Base-by-base conservation (phyloP, 1,284 basidiomycete genomes). In the Papiliotrema terrestris region DNA sequence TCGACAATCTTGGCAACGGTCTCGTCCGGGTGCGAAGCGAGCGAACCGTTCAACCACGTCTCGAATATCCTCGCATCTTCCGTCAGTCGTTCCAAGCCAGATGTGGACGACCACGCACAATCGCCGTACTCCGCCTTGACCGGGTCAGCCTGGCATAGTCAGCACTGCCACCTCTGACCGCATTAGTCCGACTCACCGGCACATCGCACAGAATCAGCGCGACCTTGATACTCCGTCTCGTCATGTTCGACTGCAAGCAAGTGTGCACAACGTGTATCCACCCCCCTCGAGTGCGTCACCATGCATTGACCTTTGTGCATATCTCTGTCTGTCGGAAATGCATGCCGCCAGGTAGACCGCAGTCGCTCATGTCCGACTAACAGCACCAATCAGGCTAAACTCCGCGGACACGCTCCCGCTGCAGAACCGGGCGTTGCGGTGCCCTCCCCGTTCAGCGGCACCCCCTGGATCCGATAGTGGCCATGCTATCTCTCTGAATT, bases 41-140 rank as follows among this genome's bases (percentile, higher is more conserved):
- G 62, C 15, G 74, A 66, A 26, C 61, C 55, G 15, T 54, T 42
- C n/a, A 80, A 74, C 61, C 77, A 72, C 19, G 59, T 54, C 14
- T 59, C 56, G 59, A 74, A 80, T 51, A 80, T 75, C 42, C 72
- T 67, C 29, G 69, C 65, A 60, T 80, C 73, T 75, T 44, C 20
- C 4, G 19, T 0, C 9, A 19, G 17, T 50, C 35, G 29, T 11
- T 11, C 6, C 29, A 11, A 39, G 26, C 29, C 3, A 1, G 23
- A 3, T 13, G 26, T 37, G 13, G 20, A 19, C 4, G 25, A 19
- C 32, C 20, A 45, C 43, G 9, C 43, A 45, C 43, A 45, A 23
- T 45, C 43, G 23, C 43, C 43, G 8, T 20, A 15, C 14, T 20
- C 20, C 8, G n/a, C 23, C 20, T 23, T 26, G 14, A 45, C 23